Base-by-base conservation (phyloP, 176 grass and related monocot species). In the Themeda triandra region DNA sequence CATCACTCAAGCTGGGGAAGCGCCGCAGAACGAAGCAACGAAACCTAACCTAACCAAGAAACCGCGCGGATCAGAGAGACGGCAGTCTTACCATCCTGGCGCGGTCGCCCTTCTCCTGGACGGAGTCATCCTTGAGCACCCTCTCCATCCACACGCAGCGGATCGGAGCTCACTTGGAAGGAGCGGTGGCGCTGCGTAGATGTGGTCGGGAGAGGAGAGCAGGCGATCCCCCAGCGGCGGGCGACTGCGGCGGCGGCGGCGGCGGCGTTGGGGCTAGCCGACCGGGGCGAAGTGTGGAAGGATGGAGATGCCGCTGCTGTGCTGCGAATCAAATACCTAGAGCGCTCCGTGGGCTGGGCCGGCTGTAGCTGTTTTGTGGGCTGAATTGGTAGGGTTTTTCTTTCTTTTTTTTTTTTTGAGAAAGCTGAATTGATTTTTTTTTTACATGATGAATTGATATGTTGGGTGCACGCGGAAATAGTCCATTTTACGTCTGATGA, bases 101-200 rank as follows among this genome's bases (percentile, higher is more conserved):
- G 75, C 80, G 88, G 29, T 83, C 80, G 36, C 88, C 88, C 80
- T 90, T 86, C 80, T 90, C 80, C 59, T 90, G 45, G 59, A 83
- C 4, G 37, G 88, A 84, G 39, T 90, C 88, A 90, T 90, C 88
- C 88, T 79, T 90, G 45, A 90, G 84, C 44, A 90, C 36, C 59
- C 84, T 73, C 28, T 90, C 84, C 87, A 89, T 85, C 82, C 85
- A 24, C 37, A 29, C 67, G 53, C 27, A 62, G 58, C 10, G 58
- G 58, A 2, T 62, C 27, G n/a, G 24, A 62, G n/a, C 58, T 27
- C 58, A 62, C 58, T 62, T 27, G 58, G 58, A 62, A 62, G 23
- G 58, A 62, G n/a, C n/a, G n/a, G 58, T 62, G n/a, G 56, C 10
- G 56, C 23, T 24, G 23, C 2, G n/a, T 25, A 60, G 56, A 60